Percentiles rank a stretch among this genome's conserved stretches.
phyloP scores from a whole-genome alignment of 495 filamentous ascomycete genomes.

The Trichoderma parareesei region DNA sequence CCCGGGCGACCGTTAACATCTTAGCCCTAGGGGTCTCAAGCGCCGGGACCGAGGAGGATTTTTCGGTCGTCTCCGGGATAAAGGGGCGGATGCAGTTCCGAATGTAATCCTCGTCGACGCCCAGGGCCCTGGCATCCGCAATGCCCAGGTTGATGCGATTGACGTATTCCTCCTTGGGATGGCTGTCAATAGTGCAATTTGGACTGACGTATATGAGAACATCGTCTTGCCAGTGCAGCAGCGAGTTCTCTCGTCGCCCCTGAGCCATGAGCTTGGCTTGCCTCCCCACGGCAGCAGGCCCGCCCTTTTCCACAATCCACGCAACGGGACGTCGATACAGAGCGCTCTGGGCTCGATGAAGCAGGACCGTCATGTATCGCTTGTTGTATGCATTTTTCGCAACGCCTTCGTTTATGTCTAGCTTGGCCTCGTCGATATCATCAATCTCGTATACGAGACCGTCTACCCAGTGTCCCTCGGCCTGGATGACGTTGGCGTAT shows the following conservation, averaged over 20 bases:
- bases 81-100: slow-evolving; percentile 48
- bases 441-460: slow-evolving; percentile 47
- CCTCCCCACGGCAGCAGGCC: not conserved
- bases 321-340: slow-evolving; percentile 15
- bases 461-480: slow-evolving; percentile 19
- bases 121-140: slow-evolving; percentile 47
- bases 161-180: slow-evolving; percentile 56
- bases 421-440: slow-evolving; percentile 32
- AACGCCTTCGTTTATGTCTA: slow-evolving; percentile 54
- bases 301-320: slow-evolving; percentile 20
- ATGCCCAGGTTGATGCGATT: slow-evolving; percentile 60
- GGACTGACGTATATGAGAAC: slow-evolving; percentile 54
- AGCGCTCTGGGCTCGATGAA: slow-evolving; percentile 12
- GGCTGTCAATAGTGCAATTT: slow-evolving; percentile 27
- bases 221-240: slow-evolving; percentile 4
- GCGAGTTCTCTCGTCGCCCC: not conserved
- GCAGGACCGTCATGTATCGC: slow-evolving; percentile 17
- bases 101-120: slow-evolving; percentile 50
- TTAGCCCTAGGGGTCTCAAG: not conserved
- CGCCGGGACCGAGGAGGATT: not conserved
- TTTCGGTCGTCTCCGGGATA: slow-evolving; percentile 31
- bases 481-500: slow-evolving; percentile 60
- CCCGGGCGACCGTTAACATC: not conserved
- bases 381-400: slow-evolving; percentile 44
- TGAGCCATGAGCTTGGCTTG: slow-evolving; percentile 10